Evolutionary conservation across 768 basidiomycete species (phyloP).

Genomic region (Daedaleopsis sinensis): DNA sequence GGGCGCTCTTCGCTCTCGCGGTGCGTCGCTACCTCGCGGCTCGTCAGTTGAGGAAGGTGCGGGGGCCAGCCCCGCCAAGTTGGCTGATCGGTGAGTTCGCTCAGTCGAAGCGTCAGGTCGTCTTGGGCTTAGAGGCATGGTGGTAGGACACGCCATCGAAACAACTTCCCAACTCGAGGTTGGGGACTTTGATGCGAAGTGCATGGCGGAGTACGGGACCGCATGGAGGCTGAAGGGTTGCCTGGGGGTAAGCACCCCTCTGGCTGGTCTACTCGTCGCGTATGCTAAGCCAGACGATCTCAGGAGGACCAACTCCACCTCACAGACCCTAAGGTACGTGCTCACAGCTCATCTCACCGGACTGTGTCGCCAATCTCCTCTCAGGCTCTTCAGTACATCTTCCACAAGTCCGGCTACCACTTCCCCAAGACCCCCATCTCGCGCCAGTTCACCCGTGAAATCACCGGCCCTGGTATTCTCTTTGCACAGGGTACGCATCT

Average conservation of each 20-base stretch:
- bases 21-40: slow-evolving; percentile 18
- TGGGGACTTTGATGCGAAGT: slow-evolving; percentile 23
- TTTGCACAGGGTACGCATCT: slow-evolving; percentile 20
- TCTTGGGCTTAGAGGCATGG: background rate
- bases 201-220: slow-evolving; percentile 23
- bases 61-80: slow-evolving; percentile 21
- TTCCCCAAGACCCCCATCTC: slow-evolving; percentile 30
- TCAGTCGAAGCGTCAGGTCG: background rate
- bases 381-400: slow-evolving; percentile 32
- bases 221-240: slow-evolving; percentile 22
- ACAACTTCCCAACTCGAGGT: slow-evolving; percentile 14
- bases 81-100: slow-evolving; percentile 18
- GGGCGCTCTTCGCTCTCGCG: slow-evolving; percentile 5
- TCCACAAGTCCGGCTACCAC: slow-evolving; percentile 31
- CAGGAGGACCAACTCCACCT: slow-evolving; percentile 18
- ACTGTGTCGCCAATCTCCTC: background rate
- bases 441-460: slow-evolving; percentile 20
- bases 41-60: slow-evolving; percentile 20
- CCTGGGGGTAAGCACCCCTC: slow-evolving; percentile 21
- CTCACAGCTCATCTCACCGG: too few species aligned
- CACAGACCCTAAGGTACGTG: slow-evolving; percentile 17
- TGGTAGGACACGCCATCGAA: background rate
- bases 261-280: background rate
- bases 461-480: slow-evolving; percentile 21
- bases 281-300: background rate